These are phyloP conservation scores for Picea engelmannii DNA, from an alignment of 83 land plant genomes.

Conservation along the genomic window DNA sequence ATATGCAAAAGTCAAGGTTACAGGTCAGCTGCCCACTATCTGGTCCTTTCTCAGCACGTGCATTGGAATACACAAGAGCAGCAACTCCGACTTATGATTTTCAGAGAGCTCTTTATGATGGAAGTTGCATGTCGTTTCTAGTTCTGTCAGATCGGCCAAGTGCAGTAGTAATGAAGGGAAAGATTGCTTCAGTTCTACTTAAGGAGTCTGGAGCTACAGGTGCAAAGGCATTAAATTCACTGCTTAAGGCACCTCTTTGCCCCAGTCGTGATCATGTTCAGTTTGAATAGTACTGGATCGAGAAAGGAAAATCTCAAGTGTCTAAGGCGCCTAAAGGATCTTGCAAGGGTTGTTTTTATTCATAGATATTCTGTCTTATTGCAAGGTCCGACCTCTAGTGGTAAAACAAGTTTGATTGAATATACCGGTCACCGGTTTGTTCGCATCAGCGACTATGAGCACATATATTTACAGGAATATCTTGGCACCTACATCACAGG, in stretches of 20 bases:
- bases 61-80: slow-evolving; percentile 68
- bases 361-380: slow-evolving; percentile 20
- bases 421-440: slow-evolving; percentile 93
- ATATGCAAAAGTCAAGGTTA: too few species aligned
- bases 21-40: too few species aligned
- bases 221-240: too few species aligned
- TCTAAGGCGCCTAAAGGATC: slow-evolving; percentile 48
- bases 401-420: too few species aligned
- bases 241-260: slow-evolving; percentile 32
- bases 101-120: too few species aligned
- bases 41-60: slow-evolving; percentile 45
- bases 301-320: slow-evolving; percentile 24
- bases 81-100: too few species aligned
- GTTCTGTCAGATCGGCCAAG: too few species aligned
- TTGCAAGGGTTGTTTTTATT: slow-evolving; percentile 83
- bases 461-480: slow-evolving; percentile 2
- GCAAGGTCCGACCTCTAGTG: slow-evolving; percentile 96
- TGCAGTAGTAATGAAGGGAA: slow-evolving; percentile 15
- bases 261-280: slow-evolving; percentile 43
- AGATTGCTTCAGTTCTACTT: slow-evolving; percentile 44
- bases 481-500: too few species aligned
- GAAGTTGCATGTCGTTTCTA: too few species aligned
- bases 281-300: slow-evolving; percentile 52
- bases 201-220: too few species aligned
- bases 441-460: slow-evolving; percentile 97